Evolutionary conservation across 768 basidiomycete species (phyloP).

Genomic region (Lentinula raphanica): DNA sequence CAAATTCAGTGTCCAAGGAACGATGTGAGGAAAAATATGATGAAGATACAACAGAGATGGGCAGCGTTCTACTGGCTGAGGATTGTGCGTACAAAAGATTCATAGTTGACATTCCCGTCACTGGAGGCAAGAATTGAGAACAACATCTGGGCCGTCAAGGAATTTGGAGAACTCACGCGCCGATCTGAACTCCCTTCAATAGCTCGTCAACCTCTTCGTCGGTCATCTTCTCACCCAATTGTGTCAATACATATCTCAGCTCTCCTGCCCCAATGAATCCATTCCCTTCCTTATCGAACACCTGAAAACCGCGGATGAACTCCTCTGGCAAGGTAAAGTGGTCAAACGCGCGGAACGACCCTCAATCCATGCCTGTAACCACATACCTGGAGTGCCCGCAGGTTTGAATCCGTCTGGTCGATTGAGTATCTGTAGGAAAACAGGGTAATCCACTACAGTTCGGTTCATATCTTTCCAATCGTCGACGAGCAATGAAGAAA

Average conservation of each 20-base stretch:
- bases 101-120: slow-evolving; percentile 96
- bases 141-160: slow-evolving; percentile 6
- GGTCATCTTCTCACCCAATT: slow-evolving; percentile 96
- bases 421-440: slow-evolving; percentile 87
- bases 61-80: slow-evolving; percentile 61
- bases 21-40: neutral
- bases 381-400: slow-evolving; percentile 86
- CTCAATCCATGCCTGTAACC: neutral
- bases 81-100: slow-evolving; percentile 93
- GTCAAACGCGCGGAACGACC: neutral
- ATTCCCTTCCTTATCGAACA: slow-evolving; percentile 95
- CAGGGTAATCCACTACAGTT: slow-evolving; percentile 79
- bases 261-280: slow-evolving; percentile 91
- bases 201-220: slow-evolving; percentile 98
- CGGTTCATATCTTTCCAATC: slow-evolving; percentile 1
- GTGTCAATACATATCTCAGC: slow-evolving; percentile 88
- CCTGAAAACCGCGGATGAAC: slow-evolving; percentile 98
- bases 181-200: slow-evolving; percentile 91
- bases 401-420: slow-evolving; percentile 96
- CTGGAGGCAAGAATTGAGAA: slow-evolving; percentile 34
- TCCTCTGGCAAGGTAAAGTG: slow-evolving; percentile 65
- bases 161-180: slow-evolving; percentile 54
- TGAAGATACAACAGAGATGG: neutral
- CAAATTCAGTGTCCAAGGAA: too few species aligned
- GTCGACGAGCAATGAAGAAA: neutral